These are phyloP conservation scores for Elymus sibiricus DNA, from an alignment of 176 grass and related monocot genomes.

Conservation along the genomic window DNA sequence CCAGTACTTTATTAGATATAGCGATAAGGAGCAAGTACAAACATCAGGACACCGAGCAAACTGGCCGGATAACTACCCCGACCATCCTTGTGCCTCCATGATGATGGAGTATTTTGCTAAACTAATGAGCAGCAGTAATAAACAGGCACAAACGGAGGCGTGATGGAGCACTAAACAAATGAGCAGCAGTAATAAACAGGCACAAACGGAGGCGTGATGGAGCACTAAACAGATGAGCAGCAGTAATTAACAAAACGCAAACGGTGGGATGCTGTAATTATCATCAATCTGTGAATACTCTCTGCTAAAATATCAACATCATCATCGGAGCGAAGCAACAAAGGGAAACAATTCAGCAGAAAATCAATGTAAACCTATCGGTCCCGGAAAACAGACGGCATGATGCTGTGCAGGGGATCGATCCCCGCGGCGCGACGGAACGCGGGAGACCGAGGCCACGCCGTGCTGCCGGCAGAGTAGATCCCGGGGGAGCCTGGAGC, in stretches of 20 bases:
- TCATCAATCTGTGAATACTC: not conserved
- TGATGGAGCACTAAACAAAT: not conserved
- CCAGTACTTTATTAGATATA: too few species aligned
- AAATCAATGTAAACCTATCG: not conserved
- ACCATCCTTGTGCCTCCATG: constrained; percentile 13
- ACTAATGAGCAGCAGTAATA: not conserved
- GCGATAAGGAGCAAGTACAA: too few species aligned
- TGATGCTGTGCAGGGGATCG: too few species aligned
- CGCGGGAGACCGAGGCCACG: too few species aligned
- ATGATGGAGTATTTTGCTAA: not conserved
- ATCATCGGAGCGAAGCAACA: not conserved
- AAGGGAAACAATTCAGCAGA: not conserved
- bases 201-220: too few species aligned
- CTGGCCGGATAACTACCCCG: not conserved
- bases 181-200: not conserved
- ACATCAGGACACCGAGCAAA: too few species aligned
- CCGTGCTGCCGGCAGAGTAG: too few species aligned
- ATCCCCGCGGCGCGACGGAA: too few species aligned
- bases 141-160: not conserved
- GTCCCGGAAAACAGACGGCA: too few species aligned
- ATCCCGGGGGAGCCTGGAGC: too few species aligned
- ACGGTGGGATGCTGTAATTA: not conserved
- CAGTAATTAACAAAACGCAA: not conserved
- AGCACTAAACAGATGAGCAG: not conserved
- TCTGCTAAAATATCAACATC: not conserved